phyloP scores from a whole-genome alignment of 2,329 filamentous ascomycete species.

The Clonostachys sp. region DNA sequence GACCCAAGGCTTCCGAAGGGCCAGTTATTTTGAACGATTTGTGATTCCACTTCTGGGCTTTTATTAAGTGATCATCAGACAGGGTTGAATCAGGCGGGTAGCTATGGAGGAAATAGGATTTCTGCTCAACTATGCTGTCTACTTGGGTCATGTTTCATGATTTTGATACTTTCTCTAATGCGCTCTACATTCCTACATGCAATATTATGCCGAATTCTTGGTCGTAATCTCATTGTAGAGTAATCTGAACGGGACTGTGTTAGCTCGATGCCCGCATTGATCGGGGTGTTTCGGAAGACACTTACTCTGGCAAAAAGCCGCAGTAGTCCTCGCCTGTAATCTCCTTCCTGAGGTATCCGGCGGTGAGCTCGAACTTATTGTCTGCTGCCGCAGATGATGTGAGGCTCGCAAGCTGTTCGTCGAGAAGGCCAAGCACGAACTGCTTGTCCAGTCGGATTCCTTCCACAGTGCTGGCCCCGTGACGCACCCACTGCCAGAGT shows the following conservation, averaged over 20 bases:
- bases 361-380: slow-evolving; percentile 7
- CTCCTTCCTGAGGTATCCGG: background rate
- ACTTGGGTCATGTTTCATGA: too few species aligned
- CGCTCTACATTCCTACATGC: background rate
- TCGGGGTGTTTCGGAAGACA: background rate
- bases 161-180: too few species aligned
- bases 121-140: too few species aligned
- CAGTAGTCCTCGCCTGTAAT: slow-evolving; percentile 4
- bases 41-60: too few species aligned
- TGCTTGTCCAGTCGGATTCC: slow-evolving; percentile 81
- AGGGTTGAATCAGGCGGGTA: too few species aligned
- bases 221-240: slow-evolving; percentile 1
- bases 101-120: too few species aligned
- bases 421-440: slow-evolving; percentile 71
- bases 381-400: slow-evolving; percentile 3
- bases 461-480: slow-evolving; percentile 64
- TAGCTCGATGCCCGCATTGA: background rate
- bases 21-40: too few species aligned
- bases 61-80: too few species aligned
- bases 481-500: slow-evolving; percentile 81
- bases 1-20: too few species aligned
- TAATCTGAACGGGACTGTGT: background rate
- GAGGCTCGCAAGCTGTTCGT: slow-evolving; percentile 39
- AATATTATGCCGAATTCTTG: background rate
- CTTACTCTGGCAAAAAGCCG: slow-evolving; percentile 4